These are phyloP conservation scores for Fusarium sp. DNA, from an alignment of 2,329 filamentous ascomycete genomes.

Conservation along the genomic window DNA sequence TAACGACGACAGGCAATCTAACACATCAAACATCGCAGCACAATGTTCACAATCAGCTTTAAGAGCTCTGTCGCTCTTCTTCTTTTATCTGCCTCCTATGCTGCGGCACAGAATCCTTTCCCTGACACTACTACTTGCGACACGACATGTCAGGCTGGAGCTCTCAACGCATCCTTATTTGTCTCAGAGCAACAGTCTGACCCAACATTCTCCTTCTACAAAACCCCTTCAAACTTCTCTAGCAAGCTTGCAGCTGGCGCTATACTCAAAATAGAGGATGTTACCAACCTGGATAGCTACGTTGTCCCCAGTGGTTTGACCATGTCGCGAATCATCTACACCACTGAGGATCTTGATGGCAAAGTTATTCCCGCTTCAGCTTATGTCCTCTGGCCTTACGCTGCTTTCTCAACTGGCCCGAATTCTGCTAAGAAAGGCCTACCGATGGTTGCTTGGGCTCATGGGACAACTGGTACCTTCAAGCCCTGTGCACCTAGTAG, in stretches of 20 bases:
- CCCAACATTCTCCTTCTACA: conserved; percentile 1
- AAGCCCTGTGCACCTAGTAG: conserved; percentile 22
- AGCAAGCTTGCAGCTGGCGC: not conserved
- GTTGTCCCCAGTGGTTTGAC: conserved; percentile 19
- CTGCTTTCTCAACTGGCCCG: not conserved
- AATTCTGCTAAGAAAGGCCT: not conserved
- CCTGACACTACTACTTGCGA: conserved; percentile 9
- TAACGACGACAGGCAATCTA: not conserved
- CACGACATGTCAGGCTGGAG: not conserved
- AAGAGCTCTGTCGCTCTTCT: not conserved
- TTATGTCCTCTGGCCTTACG: not conserved
- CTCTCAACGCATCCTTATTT: not conserved
- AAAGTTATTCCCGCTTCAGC: conserved; percentile 15
- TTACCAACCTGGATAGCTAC: conserved; percentile 13
- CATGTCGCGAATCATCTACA: conserved; percentile 28
- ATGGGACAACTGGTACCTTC: conserved; percentile 18
- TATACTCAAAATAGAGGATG: not conserved
- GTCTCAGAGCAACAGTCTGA: conserved; percentile 4
- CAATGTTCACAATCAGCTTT: not conserved
- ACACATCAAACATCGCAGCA: not conserved
- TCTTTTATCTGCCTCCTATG: not conserved
- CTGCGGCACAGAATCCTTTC: not conserved
- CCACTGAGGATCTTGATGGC: conserved; percentile 13
- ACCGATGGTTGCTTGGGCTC: not conserved
- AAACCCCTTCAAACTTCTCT: not conserved